These are phyloP conservation scores for Zea mays DNA, from an alignment of 176 grass and related monocot genomes.

Conservation along the genomic window DNA sequence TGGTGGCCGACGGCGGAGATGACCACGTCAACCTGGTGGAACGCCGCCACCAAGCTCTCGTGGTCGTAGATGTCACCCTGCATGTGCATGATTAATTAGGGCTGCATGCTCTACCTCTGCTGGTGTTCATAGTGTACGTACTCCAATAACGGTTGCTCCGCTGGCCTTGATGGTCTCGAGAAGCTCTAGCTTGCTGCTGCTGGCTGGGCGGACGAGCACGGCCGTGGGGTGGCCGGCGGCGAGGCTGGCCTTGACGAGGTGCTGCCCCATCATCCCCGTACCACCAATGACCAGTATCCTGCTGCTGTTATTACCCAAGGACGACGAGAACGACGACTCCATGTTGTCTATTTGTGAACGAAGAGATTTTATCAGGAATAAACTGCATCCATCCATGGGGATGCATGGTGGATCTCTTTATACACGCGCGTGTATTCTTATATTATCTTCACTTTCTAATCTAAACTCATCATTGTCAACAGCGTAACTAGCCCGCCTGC, in stretches of 20 bases:
- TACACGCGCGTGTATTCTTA: too few species aligned
- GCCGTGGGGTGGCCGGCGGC: conserved; percentile 25
- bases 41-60: conserved; percentile 38
- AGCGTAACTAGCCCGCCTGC: too few species aligned
- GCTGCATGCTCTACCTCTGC: too few species aligned
- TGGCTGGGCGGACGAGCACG: conserved; percentile 2
- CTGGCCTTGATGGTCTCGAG: conserved; percentile 14
- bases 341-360: too few species aligned
- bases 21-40: conserved; percentile 43
- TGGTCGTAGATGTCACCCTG: conserved; percentile 48
- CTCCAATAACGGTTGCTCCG: conserved; percentile 17
- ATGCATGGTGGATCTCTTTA: too few species aligned
- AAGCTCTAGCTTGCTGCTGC: conserved; percentile 14
- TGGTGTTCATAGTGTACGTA: not conserved
- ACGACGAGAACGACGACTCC: too few species aligned
- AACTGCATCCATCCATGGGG: too few species aligned
- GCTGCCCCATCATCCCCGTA: conserved; percentile 27
- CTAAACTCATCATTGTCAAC: too few species aligned
- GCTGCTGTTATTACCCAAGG: not conserved
- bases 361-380: too few species aligned
- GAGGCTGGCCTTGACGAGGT: conserved; percentile 23
- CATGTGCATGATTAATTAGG: not conserved
- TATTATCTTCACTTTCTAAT: too few species aligned
- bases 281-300: conserved; percentile 35
- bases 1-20: conserved; percentile 38